These are phyloP conservation scores for Syzygium jambos DNA, from an alignment of 345 rosid genomes.

Conservation along the genomic window DNA sequence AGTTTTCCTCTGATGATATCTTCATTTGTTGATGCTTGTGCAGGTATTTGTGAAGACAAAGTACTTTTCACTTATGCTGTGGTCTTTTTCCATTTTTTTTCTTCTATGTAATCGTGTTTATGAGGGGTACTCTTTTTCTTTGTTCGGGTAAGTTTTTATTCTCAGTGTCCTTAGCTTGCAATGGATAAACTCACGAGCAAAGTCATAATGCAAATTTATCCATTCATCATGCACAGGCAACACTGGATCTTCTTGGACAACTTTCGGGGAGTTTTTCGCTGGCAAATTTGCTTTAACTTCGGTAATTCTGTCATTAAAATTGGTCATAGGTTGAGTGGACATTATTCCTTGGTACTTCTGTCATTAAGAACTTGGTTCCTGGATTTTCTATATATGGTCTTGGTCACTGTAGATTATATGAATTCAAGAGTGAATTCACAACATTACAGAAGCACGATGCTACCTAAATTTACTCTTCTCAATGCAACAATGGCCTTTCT, in stretches of 20 bases:
- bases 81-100: constrained; percentile 68
- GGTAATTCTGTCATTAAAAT: constrained; percentile 35
- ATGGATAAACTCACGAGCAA: neutral
- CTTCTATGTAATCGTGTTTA: constrained; percentile 80
- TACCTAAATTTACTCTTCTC: neutral
- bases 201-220: neutral
- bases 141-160: constrained; percentile 59
- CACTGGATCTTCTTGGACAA: constrained; percentile 69
- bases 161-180: neutral
- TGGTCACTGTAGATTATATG: neutral
- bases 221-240: constrained; percentile 25
- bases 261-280: constrained; percentile 80
- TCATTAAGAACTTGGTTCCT: neutral
- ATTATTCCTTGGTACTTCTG: neutral
- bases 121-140: constrained; percentile 79
- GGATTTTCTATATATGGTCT: neutral
- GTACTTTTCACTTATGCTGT: constrained; percentile 50
- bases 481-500: neutral
- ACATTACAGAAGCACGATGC: neutral
- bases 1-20: constrained; percentile 2
- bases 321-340: neutral
- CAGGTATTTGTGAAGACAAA: constrained; percentile 56
- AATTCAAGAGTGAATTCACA: neutral
- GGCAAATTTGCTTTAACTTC: constrained; percentile 97
- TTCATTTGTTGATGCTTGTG: constrained; percentile 21